A percentile compares a stretch with the other conserved stretches of the same genome.
Conservation (phyloP, 164 flowering plant genomes). For the Annona cherimola region DNA sequence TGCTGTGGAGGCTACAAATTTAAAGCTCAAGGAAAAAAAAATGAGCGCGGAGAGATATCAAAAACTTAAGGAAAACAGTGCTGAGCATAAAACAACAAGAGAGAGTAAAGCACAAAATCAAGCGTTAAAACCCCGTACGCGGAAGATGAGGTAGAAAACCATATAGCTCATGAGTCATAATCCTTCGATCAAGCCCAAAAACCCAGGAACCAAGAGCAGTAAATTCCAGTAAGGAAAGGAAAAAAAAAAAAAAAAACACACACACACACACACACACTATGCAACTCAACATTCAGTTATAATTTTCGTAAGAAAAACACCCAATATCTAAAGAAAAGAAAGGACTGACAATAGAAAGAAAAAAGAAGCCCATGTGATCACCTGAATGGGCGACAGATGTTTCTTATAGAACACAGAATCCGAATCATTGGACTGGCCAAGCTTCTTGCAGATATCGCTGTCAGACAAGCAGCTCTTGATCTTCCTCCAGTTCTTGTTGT, state of each 20-base stretch:
- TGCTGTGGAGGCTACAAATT: background rate
- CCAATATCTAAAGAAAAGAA: background rate
- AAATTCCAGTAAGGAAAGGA: background rate
- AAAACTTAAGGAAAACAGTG: too few species aligned
- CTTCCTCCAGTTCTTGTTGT: constrained; percentile 42
- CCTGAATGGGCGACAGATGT: constrained; percentile 54
- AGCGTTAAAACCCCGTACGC: background rate
- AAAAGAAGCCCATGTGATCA: constrained; percentile 8
- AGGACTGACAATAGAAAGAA: background rate
- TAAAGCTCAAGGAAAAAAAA: too few species aligned
- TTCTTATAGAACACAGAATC: constrained; percentile 21
- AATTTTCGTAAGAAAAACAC: background rate
- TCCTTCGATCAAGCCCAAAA: background rate
- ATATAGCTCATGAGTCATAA: background rate
- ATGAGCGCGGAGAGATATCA: too few species aligned
- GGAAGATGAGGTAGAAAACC: background rate
- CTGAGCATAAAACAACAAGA: background rate
- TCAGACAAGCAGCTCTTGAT: constrained; percentile 58
- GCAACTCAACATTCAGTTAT: background rate
- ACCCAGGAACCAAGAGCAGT: background rate
- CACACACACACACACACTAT: background rate
- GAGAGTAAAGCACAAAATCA: background rate
- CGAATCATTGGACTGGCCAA: constrained; percentile 11
- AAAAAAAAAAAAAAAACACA: background rate
- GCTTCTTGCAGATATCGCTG: constrained; percentile 37